phyloP scores from a whole-genome alignment of 73 alveolate species.

The Paraurostyla sp. region DNA sequence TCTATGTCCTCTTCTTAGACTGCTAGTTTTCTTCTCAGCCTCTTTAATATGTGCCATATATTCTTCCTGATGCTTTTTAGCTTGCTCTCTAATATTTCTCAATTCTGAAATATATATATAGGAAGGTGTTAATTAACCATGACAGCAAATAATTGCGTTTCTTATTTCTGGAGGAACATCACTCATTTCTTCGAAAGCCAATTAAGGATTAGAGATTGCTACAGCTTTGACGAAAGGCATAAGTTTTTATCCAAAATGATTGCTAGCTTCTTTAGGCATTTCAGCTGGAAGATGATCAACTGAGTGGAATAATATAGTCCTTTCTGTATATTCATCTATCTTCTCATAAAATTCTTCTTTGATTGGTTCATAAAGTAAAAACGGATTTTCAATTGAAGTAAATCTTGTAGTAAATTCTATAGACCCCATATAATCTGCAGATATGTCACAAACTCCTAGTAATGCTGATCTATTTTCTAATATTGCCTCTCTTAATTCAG shows the following conservation, averaged over 20 bases:
- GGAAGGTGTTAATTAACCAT: constrained; percentile 78
- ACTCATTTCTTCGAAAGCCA: constrained; percentile 66
- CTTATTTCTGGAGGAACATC: constrained; percentile 72
- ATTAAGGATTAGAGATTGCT: constrained; percentile 66
- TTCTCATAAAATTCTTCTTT: constrained; percentile 65
- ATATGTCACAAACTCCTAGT: constrained; percentile 90
- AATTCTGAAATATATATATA: constrained; percentile 72
- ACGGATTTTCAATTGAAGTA: constrained; percentile 89
- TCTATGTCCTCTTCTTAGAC: constrained; percentile 57
- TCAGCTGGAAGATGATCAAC: constrained; percentile 93
- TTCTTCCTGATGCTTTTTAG: constrained; percentile 40
- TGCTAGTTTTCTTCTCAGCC: constrained; percentile 36
- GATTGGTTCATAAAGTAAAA: constrained; percentile 78
- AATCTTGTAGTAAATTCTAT: constrained; percentile 82
- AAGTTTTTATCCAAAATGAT: constrained; percentile 80
- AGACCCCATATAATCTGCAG: constrained; percentile 93
- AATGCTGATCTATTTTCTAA: constrained; percentile 71
- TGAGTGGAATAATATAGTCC: constrained; percentile 80
- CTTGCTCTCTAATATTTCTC: constrained; percentile 56
- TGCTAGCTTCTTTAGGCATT: constrained; percentile 91
- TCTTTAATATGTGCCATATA: constrained; percentile 23
- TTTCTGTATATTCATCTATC: constrained; percentile 57
- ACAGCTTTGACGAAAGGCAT: constrained; percentile 67
- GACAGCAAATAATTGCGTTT: constrained; percentile 69
- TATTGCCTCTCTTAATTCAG: constrained; percentile 63